phyloP scores from a whole-genome alignment of 805 yeast genomes.

The Metschnikowia continentalis region DNA sequence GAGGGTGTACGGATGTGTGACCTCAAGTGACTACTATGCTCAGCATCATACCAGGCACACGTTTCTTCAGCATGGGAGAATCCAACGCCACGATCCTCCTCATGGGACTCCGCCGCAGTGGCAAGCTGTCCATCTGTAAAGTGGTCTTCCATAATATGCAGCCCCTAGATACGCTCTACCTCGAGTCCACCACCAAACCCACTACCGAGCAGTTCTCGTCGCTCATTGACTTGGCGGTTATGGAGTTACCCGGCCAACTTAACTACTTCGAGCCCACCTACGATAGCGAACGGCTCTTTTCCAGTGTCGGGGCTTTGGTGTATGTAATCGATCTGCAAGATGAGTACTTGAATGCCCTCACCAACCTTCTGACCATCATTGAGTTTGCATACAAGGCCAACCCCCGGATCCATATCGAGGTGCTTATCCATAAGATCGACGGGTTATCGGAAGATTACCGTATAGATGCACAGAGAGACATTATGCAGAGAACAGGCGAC shows the following conservation, averaged over 20 bases:
- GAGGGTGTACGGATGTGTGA: too few species aligned
- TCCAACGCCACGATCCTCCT: constrained; percentile 75
- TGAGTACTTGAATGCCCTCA: constrained; percentile 87
- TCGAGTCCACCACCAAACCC: constrained; percentile 88
- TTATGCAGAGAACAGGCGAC: constrained; percentile 93
- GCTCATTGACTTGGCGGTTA: constrained; percentile 78
- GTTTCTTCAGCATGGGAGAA: constrained; percentile 5
- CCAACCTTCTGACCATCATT: constrained; percentile 82
- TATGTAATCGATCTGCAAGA: constrained; percentile 95
- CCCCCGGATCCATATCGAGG: constrained; percentile 84
- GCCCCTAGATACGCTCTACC: constrained; percentile 85
- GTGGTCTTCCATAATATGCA: constrained; percentile 96
- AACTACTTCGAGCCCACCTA: constrained; percentile 83
- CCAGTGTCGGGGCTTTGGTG: constrained; percentile 83
- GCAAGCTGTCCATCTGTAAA: constrained; percentile 92
- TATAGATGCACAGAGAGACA: constrained; percentile 91
- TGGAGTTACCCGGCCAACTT: constrained; percentile 93
- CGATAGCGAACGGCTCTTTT: constrained; percentile 72
- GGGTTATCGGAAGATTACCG: constrained; percentile 92
- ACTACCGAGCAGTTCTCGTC: constrained; percentile 81
- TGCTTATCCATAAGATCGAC: constrained; percentile 91
- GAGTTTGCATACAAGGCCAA: constrained; percentile 82
- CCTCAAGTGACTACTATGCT: too few species aligned
- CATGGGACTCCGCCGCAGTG: constrained; percentile 88
- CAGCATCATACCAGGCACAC: too few species aligned